phyloP scores from a whole-genome alignment of 2,329 filamentous ascomycete genomes.

The Aspergillus ochraceoroseus region DNA sequence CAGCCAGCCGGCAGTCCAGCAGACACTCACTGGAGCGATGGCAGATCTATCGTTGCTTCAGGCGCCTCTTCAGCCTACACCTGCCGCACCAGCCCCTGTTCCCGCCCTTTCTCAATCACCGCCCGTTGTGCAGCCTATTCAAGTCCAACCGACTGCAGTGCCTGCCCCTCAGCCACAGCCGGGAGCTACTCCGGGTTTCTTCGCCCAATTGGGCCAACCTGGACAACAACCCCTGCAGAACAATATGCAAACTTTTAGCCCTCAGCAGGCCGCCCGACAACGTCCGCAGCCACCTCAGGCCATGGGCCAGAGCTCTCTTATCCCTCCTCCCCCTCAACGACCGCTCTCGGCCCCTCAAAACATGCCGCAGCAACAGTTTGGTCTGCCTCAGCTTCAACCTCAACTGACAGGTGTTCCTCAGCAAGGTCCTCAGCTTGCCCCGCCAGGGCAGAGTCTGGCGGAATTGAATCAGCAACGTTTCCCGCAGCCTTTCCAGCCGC shows the following conservation, averaged over 20 bases:
- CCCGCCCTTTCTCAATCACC: slow-evolving; percentile 42
- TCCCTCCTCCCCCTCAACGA: slow-evolving; percentile 72
- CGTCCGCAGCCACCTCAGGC: slow-evolving; percentile 66
- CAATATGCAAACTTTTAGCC: slow-evolving; percentile 25
- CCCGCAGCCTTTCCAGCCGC: slow-evolving; percentile 56
- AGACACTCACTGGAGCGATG: slow-evolving; percentile 62
- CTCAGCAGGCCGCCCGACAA: slow-evolving; percentile 52
- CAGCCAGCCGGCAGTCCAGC: slow-evolving; percentile 24
- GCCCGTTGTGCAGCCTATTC: slow-evolving; percentile 36
- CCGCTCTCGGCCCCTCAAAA: slow-evolving; percentile 85
- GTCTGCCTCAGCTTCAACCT: slow-evolving; percentile 68
- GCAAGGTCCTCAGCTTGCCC: slow-evolving; percentile 55
- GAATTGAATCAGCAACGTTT: slow-evolving; percentile 65
- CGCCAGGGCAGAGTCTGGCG: slow-evolving; percentile 69
- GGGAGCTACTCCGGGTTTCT: slow-evolving; percentile 48
- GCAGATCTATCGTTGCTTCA: slow-evolving; percentile 63
- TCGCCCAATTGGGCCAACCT: slow-evolving; percentile 44
- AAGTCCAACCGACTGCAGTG: slow-evolving; percentile 40
- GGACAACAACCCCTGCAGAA: slow-evolving; percentile 22
- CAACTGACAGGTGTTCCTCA: slow-evolving; percentile 73
- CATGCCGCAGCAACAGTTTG: slow-evolving; percentile 65
- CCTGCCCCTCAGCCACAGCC: slow-evolving; percentile 33
- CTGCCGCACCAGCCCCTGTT: slow-evolving; percentile 46
- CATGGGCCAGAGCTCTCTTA: slow-evolving; percentile 58
- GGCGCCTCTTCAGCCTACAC: slow-evolving; percentile 54